A percentile compares a stretch with the other conserved stretches of the same genome.
These are phyloP conservation scores for Striga hermonthica DNA, from an alignment of 305 asterid species.

Conservation along the genomic window DNA sequence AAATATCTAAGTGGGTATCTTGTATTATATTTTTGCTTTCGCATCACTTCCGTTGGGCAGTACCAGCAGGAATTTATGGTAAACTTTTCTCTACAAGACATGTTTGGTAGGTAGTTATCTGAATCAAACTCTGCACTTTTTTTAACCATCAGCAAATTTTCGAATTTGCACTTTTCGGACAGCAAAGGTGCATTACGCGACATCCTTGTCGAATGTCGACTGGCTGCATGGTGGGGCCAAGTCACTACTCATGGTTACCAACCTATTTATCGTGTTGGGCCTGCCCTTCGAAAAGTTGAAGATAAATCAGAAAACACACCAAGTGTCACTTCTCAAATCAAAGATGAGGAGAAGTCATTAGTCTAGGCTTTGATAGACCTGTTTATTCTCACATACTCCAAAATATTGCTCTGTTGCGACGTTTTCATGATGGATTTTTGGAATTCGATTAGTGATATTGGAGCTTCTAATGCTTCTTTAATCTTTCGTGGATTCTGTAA, in stretches of 20 bases:
- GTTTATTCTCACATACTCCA: neutral
- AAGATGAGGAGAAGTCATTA: slow-evolving; percentile 43
- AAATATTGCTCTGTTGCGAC: neutral
- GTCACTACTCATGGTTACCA: slow-evolving; percentile 42
- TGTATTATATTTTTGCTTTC: slow-evolving; percentile 18
- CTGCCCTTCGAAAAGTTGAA: slow-evolving; percentile 41
- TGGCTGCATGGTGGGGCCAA: slow-evolving; percentile 6
- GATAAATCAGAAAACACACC: slow-evolving; percentile 30
- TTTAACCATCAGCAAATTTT: neutral
- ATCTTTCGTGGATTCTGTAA: no score
- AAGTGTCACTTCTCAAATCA: slow-evolving; percentile 29
- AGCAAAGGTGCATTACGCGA: neutral
- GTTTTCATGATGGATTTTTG: neutral
- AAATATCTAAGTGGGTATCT: no score
- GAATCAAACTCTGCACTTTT: neutral
- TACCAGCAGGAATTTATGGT: slow-evolving; percentile 79
- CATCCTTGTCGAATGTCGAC: slow-evolving; percentile 5
- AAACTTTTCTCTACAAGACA: slow-evolving; percentile 27
- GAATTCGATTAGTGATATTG: slow-evolving; percentile 1
- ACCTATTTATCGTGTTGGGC: slow-evolving; percentile 68
- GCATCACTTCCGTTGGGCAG: slow-evolving; percentile 40
- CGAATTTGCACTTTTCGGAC: neutral
- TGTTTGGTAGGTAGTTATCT: neutral
- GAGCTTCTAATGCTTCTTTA: neutral
- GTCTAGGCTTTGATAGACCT: slow-evolving; percentile 22